Percentiles rank a stretch among this genome's conserved stretches.
These are phyloP conservation scores for Phalaenopsis equestris DNA, from an alignment of 106 monocot genomes.

Conservation along the genomic window DNA sequence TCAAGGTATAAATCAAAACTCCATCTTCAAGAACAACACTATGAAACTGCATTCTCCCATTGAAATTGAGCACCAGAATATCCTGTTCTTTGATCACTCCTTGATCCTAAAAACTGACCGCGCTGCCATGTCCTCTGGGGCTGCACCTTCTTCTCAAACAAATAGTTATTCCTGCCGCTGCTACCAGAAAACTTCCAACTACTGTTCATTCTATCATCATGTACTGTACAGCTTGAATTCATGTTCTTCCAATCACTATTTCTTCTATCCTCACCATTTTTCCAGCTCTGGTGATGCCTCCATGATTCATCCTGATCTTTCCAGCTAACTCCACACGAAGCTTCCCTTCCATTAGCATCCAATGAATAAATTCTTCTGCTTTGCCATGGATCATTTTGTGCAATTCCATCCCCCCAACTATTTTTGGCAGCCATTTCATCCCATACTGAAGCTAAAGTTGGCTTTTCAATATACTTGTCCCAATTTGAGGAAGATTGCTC, in stretches of 20 bases:
- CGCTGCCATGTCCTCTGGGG: background rate
- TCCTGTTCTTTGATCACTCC: conserved; percentile 7
- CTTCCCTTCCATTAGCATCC: background rate
- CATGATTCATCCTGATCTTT: conserved; percentile 13
- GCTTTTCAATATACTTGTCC: conserved; percentile 17
- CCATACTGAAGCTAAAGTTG: conserved; percentile 8
- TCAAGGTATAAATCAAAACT: too few species aligned
- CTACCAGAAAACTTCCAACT: conserved; percentile 17
- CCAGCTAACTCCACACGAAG: background rate
- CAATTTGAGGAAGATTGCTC: conserved; percentile 16
- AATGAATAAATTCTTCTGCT: background rate
- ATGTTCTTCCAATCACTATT: conserved; percentile 13
- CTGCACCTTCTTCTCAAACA: conserved; percentile 12
- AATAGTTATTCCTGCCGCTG: background rate
- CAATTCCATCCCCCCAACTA: conserved; percentile 9
- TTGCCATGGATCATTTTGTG: background rate
- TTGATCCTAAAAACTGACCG: background rate
- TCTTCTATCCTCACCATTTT: conserved; percentile 11
- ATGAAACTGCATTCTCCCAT: background rate
- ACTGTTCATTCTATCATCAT: conserved; percentile 18
- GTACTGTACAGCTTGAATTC: conserved; percentile 6
- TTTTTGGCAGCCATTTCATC: background rate
- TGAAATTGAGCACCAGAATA: conserved; percentile 5
- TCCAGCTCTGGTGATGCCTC: conserved; percentile 12
- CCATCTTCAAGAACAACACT: background rate